A percentile compares a stretch with the other conserved stretches of the same genome.
Conservation (phyloP, 345 rosid species). For the Syzygium jambos region DNA sequence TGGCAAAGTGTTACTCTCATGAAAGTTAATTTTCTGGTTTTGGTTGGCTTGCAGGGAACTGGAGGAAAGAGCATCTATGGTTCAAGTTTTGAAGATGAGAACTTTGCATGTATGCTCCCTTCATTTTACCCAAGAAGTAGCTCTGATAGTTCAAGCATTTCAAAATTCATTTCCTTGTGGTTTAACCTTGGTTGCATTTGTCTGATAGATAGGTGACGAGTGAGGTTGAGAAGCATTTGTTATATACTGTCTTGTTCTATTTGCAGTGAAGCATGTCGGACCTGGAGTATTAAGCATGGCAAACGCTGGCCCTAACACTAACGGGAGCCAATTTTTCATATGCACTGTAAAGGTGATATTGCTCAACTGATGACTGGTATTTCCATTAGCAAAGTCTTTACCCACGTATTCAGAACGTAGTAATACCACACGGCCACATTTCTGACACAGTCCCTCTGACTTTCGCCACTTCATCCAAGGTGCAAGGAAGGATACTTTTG, state of each 20-base stretch:
- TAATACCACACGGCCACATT: neutral
- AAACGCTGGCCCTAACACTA: conserved; percentile 88
- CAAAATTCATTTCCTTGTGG: neutral
- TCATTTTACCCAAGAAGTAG: neutral
- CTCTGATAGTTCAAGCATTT: neutral
- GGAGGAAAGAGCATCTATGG: conserved; percentile 91
- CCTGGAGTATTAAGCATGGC: conserved; percentile 95
- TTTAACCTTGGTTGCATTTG: neutral
- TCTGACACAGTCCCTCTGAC: neutral
- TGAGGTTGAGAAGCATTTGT: neutral
- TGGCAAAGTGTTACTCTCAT: neutral
- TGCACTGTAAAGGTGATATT: conserved; percentile 68
- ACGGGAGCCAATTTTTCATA: conserved; percentile 92
- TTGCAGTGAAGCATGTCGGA: conserved; percentile 81
- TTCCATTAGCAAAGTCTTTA: neutral
- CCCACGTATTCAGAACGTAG: neutral
- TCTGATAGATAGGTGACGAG: neutral
- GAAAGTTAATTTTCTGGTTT: neutral
- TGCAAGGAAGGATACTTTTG: neutral
- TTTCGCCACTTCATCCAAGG: neutral
- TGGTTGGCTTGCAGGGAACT: conserved; percentile 50
- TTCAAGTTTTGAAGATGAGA: conserved; percentile 68
- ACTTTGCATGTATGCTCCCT: conserved; percentile 51
- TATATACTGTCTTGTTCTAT: neutral
- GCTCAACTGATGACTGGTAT: neutral